Conservation (phyloP, 139 green algal species). For the Tetradesmus obliquus region DNA sequence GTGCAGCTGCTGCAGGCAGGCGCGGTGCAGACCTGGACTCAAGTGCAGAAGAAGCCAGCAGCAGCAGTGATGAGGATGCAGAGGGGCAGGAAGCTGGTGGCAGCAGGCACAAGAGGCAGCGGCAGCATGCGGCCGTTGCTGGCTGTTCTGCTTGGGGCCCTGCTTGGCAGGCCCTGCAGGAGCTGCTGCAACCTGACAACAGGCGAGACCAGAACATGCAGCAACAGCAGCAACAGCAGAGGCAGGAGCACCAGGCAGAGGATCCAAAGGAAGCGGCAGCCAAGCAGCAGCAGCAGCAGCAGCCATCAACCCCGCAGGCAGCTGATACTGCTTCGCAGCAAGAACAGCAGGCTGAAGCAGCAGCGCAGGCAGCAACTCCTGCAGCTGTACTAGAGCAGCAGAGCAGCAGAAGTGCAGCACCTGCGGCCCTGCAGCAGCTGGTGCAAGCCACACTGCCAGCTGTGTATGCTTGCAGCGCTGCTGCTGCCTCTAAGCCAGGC, state of each 20-base stretch:
- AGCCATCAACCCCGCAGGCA: not conserved
- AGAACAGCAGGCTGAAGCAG: not conserved
- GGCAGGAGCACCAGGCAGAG: not conserved
- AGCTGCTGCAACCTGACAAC: not conserved
- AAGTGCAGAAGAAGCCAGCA: not conserved
- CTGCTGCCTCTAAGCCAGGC: not conserved
- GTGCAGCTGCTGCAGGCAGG: not conserved
- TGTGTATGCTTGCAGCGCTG: not conserved
- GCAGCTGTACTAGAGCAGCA: not conserved
- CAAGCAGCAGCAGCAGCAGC: not conserved
- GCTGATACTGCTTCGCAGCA: not conserved
- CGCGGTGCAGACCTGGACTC: not conserved
- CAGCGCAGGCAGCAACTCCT: not conserved
- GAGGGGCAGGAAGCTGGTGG: not conserved
- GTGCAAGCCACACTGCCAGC: not conserved
- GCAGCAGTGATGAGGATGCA: not conserved
- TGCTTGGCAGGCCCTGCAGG: not conserved
- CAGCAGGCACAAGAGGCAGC: not conserved
- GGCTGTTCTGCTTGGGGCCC: not conserved
- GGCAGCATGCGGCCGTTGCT: not conserved
- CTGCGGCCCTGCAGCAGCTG: not conserved
- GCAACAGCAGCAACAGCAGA: not conserved
- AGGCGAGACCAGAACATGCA: not conserved
- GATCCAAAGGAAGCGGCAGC: not conserved
- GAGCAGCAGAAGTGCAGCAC: not conserved